Evolutionary conservation across 345 rosid genomes (phyloP).

Genomic region (Boechera retrofracta): DNA sequence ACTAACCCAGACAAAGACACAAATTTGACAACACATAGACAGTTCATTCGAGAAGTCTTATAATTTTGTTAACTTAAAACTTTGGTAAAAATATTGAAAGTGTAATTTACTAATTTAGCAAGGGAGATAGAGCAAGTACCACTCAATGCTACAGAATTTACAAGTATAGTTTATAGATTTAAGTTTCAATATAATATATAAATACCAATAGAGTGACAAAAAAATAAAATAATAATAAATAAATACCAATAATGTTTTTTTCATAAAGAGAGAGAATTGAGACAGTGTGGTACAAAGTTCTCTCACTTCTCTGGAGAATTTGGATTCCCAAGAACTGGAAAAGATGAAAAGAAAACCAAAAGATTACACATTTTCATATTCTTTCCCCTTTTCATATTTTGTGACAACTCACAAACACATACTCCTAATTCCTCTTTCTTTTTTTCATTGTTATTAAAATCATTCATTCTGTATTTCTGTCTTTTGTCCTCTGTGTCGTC

Average conservation of each 20-base stretch:
- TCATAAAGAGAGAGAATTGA: not conserved
- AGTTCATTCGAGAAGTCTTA: constrained; percentile 5
- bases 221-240: too few species aligned
- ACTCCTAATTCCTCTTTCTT: constrained; percentile 23
- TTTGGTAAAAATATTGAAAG: not conserved
- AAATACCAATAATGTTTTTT: not conserved
- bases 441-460: constrained; percentile 5
- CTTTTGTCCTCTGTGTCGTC: constrained; percentile 27
- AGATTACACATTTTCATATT: constrained; percentile 30
- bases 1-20: constrained; percentile 16
- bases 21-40: constrained; percentile 18
- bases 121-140: not conserved
- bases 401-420: constrained; percentile 42
- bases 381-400: constrained; percentile 27
- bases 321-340: constrained; percentile 42
- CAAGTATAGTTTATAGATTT: not conserved
- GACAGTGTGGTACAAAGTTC: constrained; percentile 34
- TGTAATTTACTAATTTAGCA: not conserved
- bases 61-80: not conserved
- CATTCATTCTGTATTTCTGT: not conserved
- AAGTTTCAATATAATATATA: not conserved
- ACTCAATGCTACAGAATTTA: not conserved
- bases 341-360: constrained; percentile 25
- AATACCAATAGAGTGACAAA: too few species aligned
- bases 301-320: constrained; percentile 35